These are phyloP conservation scores for Ophiostoma pallidulum DNA, from an alignment of 2,329 filamentous ascomycete species.

Conservation along the genomic window DNA sequence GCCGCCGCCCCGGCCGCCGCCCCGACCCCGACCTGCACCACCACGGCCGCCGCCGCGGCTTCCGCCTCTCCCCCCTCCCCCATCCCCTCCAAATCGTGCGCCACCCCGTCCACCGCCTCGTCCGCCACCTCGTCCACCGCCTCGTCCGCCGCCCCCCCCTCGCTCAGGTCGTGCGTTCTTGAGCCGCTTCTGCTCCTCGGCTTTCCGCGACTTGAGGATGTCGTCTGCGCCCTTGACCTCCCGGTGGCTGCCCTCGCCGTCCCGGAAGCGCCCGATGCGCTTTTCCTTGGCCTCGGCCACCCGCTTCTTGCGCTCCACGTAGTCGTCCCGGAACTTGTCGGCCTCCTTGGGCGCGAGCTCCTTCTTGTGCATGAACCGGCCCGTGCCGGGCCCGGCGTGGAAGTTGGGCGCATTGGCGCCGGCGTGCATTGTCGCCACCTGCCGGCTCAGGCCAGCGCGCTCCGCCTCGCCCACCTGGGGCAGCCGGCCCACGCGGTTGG, in stretches of 20 bases:
- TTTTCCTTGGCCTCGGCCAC: slow-evolving; percentile 82
- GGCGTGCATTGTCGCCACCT: too few species aligned
- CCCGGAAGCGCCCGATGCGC: slow-evolving; percentile 62
- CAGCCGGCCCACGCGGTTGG: slow-evolving; percentile 68
- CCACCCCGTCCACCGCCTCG: background rate
- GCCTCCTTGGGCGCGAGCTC: slow-evolving; percentile 86
- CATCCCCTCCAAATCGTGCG: background rate
- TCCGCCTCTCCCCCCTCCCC: slow-evolving; percentile 1
- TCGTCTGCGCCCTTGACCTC: slow-evolving; percentile 79
- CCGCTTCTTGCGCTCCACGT: slow-evolving; percentile 80
- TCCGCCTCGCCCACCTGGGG: slow-evolving; percentile 80
- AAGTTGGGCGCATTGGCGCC: too few species aligned
- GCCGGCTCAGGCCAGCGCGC: slow-evolving; percentile 30
- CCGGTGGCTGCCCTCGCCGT: slow-evolving; percentile 60
- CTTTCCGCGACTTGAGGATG: slow-evolving; percentile 70
- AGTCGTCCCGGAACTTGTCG: slow-evolving; percentile 88
- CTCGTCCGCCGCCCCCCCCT: slow-evolving; percentile 1
- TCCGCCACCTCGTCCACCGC: slow-evolving; percentile 2
- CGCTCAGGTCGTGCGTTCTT: slow-evolving; percentile 73
- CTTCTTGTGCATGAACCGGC: slow-evolving; percentile 74
- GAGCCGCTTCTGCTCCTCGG: slow-evolving; percentile 65
- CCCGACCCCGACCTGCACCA: slow-evolving; percentile 4
- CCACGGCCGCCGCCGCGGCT: slow-evolving; percentile 1
- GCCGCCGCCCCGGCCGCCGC: background rate
- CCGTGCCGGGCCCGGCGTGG: slow-evolving; percentile 26